Conservation (phyloP, 768 basidiomycete genomes). For the Podaxis rugospora region DNA sequence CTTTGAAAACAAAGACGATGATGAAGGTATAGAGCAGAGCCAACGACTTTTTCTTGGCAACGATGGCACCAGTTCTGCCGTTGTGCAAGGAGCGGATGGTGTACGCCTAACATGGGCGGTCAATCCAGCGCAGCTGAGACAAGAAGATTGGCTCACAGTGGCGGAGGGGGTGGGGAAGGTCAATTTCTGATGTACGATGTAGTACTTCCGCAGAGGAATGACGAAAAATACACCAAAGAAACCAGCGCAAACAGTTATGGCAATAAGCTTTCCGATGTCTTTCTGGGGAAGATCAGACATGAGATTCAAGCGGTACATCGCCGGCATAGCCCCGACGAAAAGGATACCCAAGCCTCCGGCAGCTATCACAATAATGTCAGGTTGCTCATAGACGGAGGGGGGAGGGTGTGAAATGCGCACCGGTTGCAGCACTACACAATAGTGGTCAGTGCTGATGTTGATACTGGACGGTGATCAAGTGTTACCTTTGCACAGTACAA, state of each 20-base stretch:
- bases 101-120: constrained; percentile 36
- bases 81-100: constrained; percentile 60
- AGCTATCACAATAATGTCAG: constrained; percentile 23
- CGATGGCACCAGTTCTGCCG: constrained; percentile 41
- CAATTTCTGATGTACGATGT: constrained; percentile 58
- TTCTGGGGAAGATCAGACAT: constrained; percentile 39
- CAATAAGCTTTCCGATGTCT: constrained; percentile 54
- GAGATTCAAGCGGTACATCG: constrained; percentile 52
- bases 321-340: constrained; percentile 56
- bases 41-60: constrained; percentile 53
- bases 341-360: constrained; percentile 57
- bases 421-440: constrained; percentile 41
- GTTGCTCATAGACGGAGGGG: constrained; percentile 10
- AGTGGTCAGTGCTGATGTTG: not conserved
- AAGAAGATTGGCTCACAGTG: constrained; percentile 30
- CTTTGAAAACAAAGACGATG: constrained; percentile 46
- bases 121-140: not conserved
- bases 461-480: not conserved
- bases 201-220: constrained; percentile 57
- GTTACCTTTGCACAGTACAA: constrained; percentile 52
- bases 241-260: constrained; percentile 47
- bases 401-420: constrained; percentile 20
- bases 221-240: constrained; percentile 68
- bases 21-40: constrained; percentile 43
- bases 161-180: constrained; percentile 65